Base-by-base conservation (phyloP, 139 green algal genomes). In the Tetratostichococcus sp. region DNA sequence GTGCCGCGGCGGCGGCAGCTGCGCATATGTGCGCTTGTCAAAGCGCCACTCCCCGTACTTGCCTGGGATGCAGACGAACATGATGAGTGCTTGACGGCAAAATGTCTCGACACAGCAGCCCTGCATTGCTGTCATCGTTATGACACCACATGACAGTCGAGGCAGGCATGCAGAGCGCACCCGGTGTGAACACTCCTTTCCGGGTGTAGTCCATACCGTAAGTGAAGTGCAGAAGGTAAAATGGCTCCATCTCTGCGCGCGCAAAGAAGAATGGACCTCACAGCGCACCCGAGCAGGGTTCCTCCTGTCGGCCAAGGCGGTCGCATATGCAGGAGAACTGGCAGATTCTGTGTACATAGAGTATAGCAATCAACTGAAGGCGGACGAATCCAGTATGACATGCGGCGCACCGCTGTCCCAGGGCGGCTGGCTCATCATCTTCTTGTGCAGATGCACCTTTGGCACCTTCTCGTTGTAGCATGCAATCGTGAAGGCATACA, bases 201-300 rank as follows among this genome's bases (percentile, higher is more conserved):
- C 81, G 26, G 33, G 86, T 91, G 85, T 93, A 99, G 82, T 97
- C 94, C 80, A 91, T 62, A 71, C 94, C 94, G 74, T 98, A 99
- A 4, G 95, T 99, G 88, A 96, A 98, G 83, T 99, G 95, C 65
- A 98, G 83, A 43, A 98, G 91, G 86, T 97, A 96, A 84, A 86
- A 94, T 23, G 75, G 69, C 25, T 84, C 32, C 50, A 62, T 62
- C 2, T 82, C 78, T 62, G 50, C 11, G 50, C 2, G 14, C 22
- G 14, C 19, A 50, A 50, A 50, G 39, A 50, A 11, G n/a, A n/a
- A n/a, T n/a, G n/a, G n/a, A n/a, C n/a, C n/a, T n/a, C n/a, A n/a
- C n/a, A n/a, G n/a, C n/a, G n/a, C n/a, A n/a, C n/a, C n/a, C n/a
- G n/a, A n/a, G n/a, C n/a, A n/a, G n/a, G n/a, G n/a, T n/a, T n/a